Evolutionary conservation across 345 rosid genomes (phyloP).

Genomic region (Geranium rotundifolium): DNA sequence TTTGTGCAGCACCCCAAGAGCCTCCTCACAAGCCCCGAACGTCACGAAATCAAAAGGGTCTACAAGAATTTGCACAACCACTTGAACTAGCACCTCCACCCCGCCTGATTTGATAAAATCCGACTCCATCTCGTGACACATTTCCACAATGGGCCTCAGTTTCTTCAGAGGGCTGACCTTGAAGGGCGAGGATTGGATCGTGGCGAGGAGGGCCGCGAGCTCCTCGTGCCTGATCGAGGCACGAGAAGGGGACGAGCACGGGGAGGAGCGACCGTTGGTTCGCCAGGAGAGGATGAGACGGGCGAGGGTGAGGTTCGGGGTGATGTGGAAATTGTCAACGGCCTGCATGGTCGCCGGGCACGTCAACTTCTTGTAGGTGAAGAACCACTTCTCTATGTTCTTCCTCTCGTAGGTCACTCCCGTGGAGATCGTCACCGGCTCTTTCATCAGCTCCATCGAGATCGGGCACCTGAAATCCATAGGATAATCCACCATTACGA

Average conservation of each 20-base stretch:
- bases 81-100: conserved; percentile 12
- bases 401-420: conserved; percentile 41
- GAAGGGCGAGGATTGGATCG: conserved; percentile 23
- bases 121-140: conserved; percentile 5
- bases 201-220: conserved; percentile 12
- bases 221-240: conserved; percentile 11
- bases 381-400: conserved; percentile 42
- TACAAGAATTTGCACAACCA: conserved; percentile 10
- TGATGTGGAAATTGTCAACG: conserved; percentile 11
- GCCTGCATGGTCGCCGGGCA: conserved; percentile 38
- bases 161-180: conserved; percentile 22
- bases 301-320: conserved; percentile 27
- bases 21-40: conserved; percentile 25
- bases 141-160: conserved; percentile 10
- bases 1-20: conserved; percentile 16
- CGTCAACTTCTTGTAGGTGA: conserved; percentile 24
- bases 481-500: conserved; percentile 12
- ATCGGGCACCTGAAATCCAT: conserved; percentile 35
- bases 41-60: conserved; percentile 15
- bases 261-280: neutral
- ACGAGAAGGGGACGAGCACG: neutral
- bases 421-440: conserved; percentile 42
- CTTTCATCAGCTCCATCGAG: conserved; percentile 35
- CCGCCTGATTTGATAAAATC: conserved; percentile 16
- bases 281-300: conserved; percentile 23